Conservation (phyloP, 2,329 filamentous ascomycete genomes). For the Claviceps pazoutovae region DNA sequence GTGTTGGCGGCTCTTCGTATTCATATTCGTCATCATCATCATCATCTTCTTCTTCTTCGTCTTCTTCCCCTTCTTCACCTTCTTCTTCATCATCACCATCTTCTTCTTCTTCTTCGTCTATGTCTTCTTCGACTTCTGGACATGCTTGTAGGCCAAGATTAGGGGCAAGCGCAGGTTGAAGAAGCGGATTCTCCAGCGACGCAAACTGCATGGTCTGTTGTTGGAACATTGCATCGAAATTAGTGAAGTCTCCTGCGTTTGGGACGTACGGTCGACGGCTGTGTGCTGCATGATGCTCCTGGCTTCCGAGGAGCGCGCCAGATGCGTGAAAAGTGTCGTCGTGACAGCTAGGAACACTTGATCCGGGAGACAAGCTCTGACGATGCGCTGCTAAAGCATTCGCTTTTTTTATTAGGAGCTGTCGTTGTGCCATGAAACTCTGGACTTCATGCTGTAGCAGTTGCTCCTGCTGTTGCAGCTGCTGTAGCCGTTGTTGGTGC, state of each 20-base stretch:
- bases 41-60: too few species aligned
- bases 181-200: neutral
- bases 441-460: neutral
- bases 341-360: neutral
- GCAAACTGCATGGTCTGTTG: neutral
- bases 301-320: too few species aligned
- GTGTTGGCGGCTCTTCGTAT: too few species aligned
- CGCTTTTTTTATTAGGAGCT: neutral
- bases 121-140: neutral
- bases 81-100: too few species aligned
- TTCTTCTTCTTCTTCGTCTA: neutral
- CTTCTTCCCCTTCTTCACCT: too few species aligned
- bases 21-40: too few species aligned
- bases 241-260: neutral
- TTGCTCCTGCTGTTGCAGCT: too few species aligned
- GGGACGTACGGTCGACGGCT: too few species aligned
- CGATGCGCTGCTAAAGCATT: neutral
- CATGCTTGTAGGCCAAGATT: neutral
- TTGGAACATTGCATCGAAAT: neutral
- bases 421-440: neutral
- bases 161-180: neutral
- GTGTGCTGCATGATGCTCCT: neutral
- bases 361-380: neutral
- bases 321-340: neutral
- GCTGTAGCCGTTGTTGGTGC: too few species aligned